phyloP scores from a whole-genome alignment of 2,329 filamentous ascomycete species.

The Arachnopeziza araneosa region DNA sequence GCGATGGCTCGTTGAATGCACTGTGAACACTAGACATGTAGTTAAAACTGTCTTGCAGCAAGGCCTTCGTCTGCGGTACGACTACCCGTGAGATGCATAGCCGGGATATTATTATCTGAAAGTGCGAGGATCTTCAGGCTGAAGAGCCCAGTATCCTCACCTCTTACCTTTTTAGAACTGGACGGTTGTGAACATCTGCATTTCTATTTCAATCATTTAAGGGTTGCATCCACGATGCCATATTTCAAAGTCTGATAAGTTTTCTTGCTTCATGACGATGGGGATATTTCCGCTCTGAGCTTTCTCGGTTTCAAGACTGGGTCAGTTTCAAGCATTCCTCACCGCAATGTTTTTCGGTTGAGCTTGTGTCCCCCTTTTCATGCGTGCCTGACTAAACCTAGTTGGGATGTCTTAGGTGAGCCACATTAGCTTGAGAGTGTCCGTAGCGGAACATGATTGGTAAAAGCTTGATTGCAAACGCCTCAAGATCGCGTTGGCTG shows the following conservation, averaged over 20 bases:
- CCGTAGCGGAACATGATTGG: neutral
- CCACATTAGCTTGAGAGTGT: neutral
- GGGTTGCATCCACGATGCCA: neutral
- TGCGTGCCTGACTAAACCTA: neutral
- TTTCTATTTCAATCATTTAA: neutral
- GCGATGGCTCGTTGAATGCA: neutral
- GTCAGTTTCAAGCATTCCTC: neutral
- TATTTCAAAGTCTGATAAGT: neutral
- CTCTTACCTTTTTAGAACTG: neutral
- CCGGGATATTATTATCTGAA: neutral
- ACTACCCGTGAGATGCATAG: neutral
- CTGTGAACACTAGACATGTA: neutral
- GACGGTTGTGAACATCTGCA: neutral
- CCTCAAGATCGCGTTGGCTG: neutral
- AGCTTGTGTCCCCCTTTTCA: neutral
- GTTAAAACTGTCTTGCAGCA: neutral
- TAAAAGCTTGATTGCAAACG: neutral
- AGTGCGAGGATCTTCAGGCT: neutral
- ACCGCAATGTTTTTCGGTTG: neutral
- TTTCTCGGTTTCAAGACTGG: neutral
- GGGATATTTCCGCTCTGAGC: neutral
- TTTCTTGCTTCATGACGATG: neutral
- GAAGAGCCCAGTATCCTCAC: neutral
- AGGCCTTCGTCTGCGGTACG: neutral
- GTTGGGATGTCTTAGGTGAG: neutral